Evolutionary conservation across 192 early-diverging fungal species (phyloP).

Genomic region (Linnemannia exigua): DNA sequence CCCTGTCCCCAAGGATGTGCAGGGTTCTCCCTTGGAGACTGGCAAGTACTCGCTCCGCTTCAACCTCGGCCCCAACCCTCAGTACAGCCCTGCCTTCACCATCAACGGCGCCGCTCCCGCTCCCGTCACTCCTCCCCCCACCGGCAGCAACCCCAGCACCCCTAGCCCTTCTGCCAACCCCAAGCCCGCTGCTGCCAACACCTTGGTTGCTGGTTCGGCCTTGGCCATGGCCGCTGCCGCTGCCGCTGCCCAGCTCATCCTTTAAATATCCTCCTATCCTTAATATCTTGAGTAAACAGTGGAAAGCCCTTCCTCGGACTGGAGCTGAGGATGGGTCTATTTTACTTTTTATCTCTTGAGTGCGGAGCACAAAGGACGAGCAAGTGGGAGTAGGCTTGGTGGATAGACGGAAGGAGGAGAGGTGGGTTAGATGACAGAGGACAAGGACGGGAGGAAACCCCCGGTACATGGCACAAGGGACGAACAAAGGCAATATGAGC

Average conservation of each 20-base stretch:
- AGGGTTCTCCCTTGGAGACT: not conserved
- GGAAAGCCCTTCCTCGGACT: too few relatives aligned
- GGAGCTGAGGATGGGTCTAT: too few relatives aligned
- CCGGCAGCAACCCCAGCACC: not conserved
- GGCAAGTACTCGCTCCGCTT: slow-evolving; percentile 37
- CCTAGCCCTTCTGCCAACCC: not conserved
- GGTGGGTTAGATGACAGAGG: not conserved
- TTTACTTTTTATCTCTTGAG: too few relatives aligned
- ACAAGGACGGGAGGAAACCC: not conserved
- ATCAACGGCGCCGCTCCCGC: not conserved
- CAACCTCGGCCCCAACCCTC: slow-evolving; percentile 14
- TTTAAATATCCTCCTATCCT: slow-evolving; percentile 6
- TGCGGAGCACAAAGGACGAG: too few relatives aligned
- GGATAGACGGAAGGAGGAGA: not conserved
- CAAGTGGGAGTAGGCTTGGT: not conserved
- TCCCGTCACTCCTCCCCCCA: not conserved
- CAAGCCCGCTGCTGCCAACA: slow-evolving; percentile 8
- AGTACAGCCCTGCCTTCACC: slow-evolving; percentile 29
- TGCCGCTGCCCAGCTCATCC: slow-evolving; percentile 25
- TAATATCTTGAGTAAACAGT: not conserved
- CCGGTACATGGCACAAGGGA: too few relatives aligned
- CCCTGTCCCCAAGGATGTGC: slow-evolving; percentile 1
- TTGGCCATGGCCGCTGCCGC: slow-evolving; percentile 4
- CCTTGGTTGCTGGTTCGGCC: slow-evolving; percentile 19
- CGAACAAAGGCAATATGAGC: not conserved